phyloP scores from a whole-genome alignment of 805 yeast species.

The Blastobotrys terrestris region DNA sequence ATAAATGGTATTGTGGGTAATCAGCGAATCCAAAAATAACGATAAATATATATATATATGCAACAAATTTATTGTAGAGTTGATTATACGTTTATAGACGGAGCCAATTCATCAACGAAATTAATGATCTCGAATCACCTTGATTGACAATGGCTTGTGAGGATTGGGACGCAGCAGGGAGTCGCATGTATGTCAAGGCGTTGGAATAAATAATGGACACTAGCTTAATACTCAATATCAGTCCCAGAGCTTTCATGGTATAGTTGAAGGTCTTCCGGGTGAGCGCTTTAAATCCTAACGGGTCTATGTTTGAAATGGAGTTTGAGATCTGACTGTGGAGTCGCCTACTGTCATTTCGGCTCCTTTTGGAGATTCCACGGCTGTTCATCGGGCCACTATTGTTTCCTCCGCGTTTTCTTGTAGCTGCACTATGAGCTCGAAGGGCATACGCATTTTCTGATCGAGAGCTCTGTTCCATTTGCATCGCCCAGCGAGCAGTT shows the following conservation, averaged over 20 bases:
- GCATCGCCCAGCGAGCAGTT: conserved; percentile 25
- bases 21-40: no score
- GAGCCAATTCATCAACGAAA: neutral
- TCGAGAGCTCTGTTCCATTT: conserved; percentile 20
- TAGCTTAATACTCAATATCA: conserved; percentile 13
- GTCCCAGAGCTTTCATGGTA: conserved; percentile 8
- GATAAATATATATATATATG: no score
- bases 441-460: conserved; percentile 13
- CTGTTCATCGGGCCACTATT: no score
- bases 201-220: conserved; percentile 4
- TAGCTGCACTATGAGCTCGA: conserved; percentile 1
- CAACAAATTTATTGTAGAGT: no score
- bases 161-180: neutral
- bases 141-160: neutral
- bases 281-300: conserved; percentile 15
- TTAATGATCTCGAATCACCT: neutral
- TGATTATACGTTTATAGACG: conserved; percentile 1
- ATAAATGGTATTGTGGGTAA: no score
- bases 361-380: neutral
- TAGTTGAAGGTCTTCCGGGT: conserved; percentile 5
- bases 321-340: conserved; percentile 8
- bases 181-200: neutral
- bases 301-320: conserved; percentile 20
- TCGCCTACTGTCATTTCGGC: neutral
- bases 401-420: neutral